Evolutionary conservation across 2,329 filamentous ascomycete species (phyloP), one percentile per base, ranked within the genome.

Genomic region (Corniculantispora saksenae): DNA sequence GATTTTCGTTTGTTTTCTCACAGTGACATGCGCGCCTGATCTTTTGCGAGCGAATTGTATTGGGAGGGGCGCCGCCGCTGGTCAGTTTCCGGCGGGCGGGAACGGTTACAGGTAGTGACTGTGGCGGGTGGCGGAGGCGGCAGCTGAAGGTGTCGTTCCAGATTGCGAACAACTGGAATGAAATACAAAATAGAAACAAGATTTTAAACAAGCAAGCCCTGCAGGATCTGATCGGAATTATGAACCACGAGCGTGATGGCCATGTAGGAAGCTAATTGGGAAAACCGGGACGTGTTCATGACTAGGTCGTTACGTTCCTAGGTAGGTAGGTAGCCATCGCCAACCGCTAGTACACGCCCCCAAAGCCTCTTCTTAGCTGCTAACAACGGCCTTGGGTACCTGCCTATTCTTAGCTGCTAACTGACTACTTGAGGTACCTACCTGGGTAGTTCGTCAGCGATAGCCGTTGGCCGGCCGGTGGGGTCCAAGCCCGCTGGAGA

Each of bases 81-180:
- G 54, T 32, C 51, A 54, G 60, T 54, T 55, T 62, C 35, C 50
- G 60, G 60, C 60, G 60, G 60, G 59, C n/a, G 43, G 43, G 47
- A 45, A 12, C 47, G 38, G 38, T 29, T 25, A 10, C 50, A 53
- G 50, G 23, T 53, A 17, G 50, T 15, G 23, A n/a, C 7, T 9
- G 38, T 23, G 38, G 56, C 17, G 48, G 12, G 23, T n/a, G n/a
- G n/a, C n/a, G n/a, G n/a, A n/a, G n/a, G n/a, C n/a, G n/a, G n/a
- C n/a, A n/a, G n/a, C n/a, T n/a, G n/a, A n/a, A n/a, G n/a, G 3
- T 29, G 23, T 15, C 45, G 29, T 21, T 32, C 40, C 35, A 38
- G 13, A 13, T 38, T 38, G 38, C 25, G 12, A 10, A 10, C 9
- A 9, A 43, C 17, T 25, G 43, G 23, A 21, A 58, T 38, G 6